Evolutionary conservation across 352 stramenopile species (phyloP).

Genomic region (Phytophthora litchii): DNA sequence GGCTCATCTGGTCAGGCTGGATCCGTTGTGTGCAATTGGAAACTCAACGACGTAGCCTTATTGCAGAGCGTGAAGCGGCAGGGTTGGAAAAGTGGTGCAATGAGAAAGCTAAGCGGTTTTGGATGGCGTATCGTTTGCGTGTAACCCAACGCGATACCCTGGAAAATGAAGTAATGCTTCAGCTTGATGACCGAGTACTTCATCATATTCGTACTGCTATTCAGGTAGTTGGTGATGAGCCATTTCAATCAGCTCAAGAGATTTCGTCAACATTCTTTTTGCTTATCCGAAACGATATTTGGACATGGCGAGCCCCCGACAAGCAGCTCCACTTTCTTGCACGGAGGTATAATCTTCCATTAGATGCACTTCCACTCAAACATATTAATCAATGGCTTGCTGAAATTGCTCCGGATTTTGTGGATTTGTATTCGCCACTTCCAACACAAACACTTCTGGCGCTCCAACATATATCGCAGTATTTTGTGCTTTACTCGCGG

Average conservation of each 20-base stretch:
- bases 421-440: conserved; percentile 45
- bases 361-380: conserved; percentile 37
- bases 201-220: conserved; percentile 20
- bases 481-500: conserved; percentile 34
- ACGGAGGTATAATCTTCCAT: conserved; percentile 24
- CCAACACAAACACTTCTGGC: conserved; percentile 37
- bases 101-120: conserved; percentile 8
- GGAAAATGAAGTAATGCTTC: conserved; percentile 2
- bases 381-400: conserved; percentile 38
- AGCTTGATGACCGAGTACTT: conserved; percentile 14
- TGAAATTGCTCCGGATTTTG: conserved; percentile 9
- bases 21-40: conserved; percentile 2
- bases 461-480: conserved; percentile 38
- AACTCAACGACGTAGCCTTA: conserved; percentile 6
- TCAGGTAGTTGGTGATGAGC: not conserved
- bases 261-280: conserved; percentile 21
- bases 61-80: conserved; percentile 10
- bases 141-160: conserved; percentile 2
- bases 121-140: conserved; percentile 11
- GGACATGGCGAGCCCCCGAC: conserved; percentile 38
- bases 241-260: not conserved
- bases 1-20: conserved; percentile 13
- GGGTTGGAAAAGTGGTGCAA: conserved; percentile 13
- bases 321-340: conserved; percentile 37
- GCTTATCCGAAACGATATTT: conserved; percentile 33